A percentile compares a stretch with the other conserved stretches of the same genome.
Conservation (phyloP, 208 protist genomes). For the Herpetomonas muscarum region DNA sequence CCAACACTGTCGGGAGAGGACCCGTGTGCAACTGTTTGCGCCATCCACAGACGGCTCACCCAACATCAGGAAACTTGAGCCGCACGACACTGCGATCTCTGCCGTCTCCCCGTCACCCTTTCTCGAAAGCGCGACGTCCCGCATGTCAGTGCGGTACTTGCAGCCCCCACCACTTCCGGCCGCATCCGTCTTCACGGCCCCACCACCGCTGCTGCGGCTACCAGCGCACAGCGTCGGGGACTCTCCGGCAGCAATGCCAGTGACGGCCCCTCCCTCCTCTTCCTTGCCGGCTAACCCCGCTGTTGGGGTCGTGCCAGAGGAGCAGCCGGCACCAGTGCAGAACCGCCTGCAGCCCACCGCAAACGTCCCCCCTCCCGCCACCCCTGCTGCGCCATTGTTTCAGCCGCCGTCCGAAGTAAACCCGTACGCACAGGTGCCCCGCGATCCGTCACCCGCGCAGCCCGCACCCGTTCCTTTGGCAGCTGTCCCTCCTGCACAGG, state of each 20-base stretch:
- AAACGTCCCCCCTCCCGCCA: background rate
- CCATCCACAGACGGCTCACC: constrained; percentile 1
- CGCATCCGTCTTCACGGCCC: constrained; percentile 46
- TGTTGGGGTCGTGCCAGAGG: too few relatives aligned
- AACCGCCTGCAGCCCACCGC: too few relatives aligned
- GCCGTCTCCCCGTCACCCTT: too few relatives aligned
- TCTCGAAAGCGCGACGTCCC: constrained; percentile 7
- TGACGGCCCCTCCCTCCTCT: background rate
- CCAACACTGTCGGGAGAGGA: background rate
- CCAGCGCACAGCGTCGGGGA: background rate
- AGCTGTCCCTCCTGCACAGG: constrained; percentile 5
- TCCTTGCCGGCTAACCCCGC: too few relatives aligned
- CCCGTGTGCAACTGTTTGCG: background rate
- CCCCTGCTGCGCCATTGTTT: background rate
- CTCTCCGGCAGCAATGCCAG: background rate
- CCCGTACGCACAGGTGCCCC: background rate
- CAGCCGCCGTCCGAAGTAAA: background rate
- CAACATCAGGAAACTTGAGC: too few relatives aligned
- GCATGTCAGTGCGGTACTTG: constrained; percentile 10
- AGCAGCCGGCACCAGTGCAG: background rate
- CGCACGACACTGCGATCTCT: too few relatives aligned
- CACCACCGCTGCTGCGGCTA: constrained; percentile 38
- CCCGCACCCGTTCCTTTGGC: too few relatives aligned
- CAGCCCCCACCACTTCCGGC: constrained; percentile 48
- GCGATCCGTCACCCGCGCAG: background rate